Percentiles rank a stretch among this genome's conserved stretches.
phyloP scores from a whole-genome alignment of 108 stramenopile genomes.

The Pseudonitzschia pungens region DNA sequence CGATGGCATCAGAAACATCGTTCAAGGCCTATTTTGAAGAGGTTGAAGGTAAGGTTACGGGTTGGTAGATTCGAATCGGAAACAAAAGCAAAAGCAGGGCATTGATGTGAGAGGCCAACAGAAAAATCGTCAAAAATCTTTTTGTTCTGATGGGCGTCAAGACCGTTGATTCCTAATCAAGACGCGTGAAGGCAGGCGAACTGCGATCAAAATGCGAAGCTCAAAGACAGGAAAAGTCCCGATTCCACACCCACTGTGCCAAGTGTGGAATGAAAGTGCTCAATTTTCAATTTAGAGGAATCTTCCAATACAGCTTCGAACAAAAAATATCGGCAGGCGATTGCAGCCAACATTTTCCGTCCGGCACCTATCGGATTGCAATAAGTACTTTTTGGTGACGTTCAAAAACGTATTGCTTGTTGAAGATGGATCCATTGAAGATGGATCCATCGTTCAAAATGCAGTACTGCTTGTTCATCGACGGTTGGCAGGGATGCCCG shows the following conservation, averaged over 20 bases:
- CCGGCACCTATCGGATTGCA: too few relatives aligned
- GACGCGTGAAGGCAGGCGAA: neutral
- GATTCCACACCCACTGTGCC: neutral
- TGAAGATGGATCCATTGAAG: too few relatives aligned
- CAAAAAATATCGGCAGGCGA: neutral
- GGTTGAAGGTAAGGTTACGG: too few relatives aligned
- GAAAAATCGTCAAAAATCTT: neutral
- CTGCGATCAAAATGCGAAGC: neutral
- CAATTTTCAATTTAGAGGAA: neutral
- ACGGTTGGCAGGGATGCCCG: neutral
- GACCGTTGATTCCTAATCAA: too few relatives aligned
- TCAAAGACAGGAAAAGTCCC: neutral
- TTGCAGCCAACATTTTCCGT: too few relatives aligned
- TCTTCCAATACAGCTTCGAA: neutral
- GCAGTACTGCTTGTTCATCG: too few relatives aligned
- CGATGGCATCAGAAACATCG: slow-evolving; percentile 37
- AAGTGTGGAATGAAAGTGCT: neutral
- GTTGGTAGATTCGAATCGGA: neutral
- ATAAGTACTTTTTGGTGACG: too few relatives aligned
- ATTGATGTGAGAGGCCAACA: too few relatives aligned
- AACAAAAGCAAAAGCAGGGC: too few relatives aligned
- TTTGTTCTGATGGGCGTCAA: neutral
- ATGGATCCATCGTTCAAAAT: too few relatives aligned
- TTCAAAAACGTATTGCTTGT: too few relatives aligned
- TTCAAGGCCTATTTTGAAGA: slow-evolving; percentile 31